Percentiles rank a stretch among this genome's conserved stretches.
Evolutionary conservation across 1,284 basidiomycete species (phyloP).

Genomic region (Moesziomyces globuligerus): DNA sequence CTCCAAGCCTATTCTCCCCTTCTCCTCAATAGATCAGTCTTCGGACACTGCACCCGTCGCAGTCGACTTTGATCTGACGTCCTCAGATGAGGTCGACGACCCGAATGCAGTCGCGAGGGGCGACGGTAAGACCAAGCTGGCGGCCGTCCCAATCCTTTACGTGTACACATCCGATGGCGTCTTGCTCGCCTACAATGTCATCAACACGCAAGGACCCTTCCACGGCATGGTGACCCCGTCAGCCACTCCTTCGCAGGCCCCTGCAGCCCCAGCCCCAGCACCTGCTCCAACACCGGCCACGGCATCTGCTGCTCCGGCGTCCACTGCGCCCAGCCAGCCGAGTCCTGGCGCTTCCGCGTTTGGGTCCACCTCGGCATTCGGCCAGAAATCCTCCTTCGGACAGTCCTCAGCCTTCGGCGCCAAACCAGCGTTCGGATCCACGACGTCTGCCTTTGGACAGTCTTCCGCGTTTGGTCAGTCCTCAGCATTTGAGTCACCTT

Average conservation of each 20-base stretch:
- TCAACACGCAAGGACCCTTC: constrained; percentile 72
- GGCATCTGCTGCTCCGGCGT: constrained; percentile 7
- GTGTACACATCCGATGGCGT: constrained; percentile 84
- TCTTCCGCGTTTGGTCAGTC: constrained; percentile 41
- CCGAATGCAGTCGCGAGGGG: constrained; percentile 72
- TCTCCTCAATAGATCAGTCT: constrained; percentile 73
- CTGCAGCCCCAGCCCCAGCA: constrained; percentile 3
- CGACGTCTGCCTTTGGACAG: constrained; percentile 34
- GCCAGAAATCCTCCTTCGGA: constrained; percentile 36
- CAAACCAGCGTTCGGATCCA: constrained; percentile 46
- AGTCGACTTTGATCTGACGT: constrained; percentile 78
- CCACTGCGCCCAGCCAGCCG: constrained; percentile 12
- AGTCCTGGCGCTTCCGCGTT: constrained; percentile 14
- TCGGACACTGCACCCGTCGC: constrained; percentile 79
- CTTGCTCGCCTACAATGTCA: constrained; percentile 78
- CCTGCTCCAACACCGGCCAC: constrained; percentile 12
- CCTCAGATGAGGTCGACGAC: constrained; percentile 71
- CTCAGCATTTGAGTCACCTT: constrained; percentile 34
- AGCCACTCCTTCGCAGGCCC: neutral
- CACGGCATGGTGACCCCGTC: constrained; percentile 66
- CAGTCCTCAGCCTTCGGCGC: constrained; percentile 24
- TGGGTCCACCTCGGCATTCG: constrained; percentile 34
- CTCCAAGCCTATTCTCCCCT: constrained; percentile 75
- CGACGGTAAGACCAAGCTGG: constrained; percentile 68
- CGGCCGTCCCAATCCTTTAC: constrained; percentile 75